These are phyloP conservation scores for Vitis hybrid DNA, from an alignment of 177 flowering plant species.

Conservation along the genomic window DNA sequence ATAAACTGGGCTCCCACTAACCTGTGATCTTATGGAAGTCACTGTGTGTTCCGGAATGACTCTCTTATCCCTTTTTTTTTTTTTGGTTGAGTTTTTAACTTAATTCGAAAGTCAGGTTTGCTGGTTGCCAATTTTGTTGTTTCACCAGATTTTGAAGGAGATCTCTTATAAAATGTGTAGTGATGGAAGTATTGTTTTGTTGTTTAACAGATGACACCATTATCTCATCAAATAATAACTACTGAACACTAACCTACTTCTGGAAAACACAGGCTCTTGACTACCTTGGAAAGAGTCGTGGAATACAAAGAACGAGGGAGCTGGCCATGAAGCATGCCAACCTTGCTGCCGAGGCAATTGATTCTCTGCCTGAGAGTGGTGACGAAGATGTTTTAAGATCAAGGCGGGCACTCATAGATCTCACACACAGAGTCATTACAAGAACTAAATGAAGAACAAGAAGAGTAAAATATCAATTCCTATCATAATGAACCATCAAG, in stretches of 20 bases:
- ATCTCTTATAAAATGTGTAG: too few relatives aligned
- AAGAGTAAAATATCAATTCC: neutral
- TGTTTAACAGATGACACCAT: neutral
- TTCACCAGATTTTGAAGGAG: too few relatives aligned
- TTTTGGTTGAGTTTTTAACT: too few relatives aligned
- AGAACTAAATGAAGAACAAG: constrained; percentile 63
- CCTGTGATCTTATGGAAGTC: too few relatives aligned
- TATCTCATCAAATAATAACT: neutral
- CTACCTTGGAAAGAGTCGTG: constrained; percentile 76
- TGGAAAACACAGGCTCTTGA: constrained; percentile 65
- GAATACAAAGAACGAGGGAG: constrained; percentile 72
- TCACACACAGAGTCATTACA: constrained; percentile 70
- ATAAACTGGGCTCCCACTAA: neutral
- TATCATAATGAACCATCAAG: too few relatives aligned
- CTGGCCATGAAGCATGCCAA: constrained; percentile 76
- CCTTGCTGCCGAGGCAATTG: constrained; percentile 75
- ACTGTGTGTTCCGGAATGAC: too few relatives aligned
- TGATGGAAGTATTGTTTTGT: too few relatives aligned
- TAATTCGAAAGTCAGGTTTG: too few relatives aligned
- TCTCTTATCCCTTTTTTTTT: too few relatives aligned
- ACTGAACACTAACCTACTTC: neutral
- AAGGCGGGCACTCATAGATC: constrained; percentile 80
- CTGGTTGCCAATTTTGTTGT: too few relatives aligned
- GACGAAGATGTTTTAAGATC: constrained; percentile 67
- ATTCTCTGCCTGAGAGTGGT: constrained; percentile 67